Conservation (phyloP, 2,329 filamentous ascomycete genomes). For the Setomelanomma holmii region DNA sequence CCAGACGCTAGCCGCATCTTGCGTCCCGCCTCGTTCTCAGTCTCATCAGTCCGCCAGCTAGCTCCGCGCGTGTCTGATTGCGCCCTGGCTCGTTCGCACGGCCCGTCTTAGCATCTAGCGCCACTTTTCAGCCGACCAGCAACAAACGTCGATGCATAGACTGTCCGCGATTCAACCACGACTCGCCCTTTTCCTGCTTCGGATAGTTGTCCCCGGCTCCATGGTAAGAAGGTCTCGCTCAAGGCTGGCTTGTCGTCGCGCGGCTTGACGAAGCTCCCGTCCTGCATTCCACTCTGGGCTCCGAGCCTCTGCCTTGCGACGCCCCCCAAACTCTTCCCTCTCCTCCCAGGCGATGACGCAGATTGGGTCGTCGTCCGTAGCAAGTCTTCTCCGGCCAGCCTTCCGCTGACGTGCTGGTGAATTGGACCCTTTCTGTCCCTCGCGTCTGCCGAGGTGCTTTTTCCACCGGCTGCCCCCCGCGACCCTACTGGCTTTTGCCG, state of each 20-base stretch:
- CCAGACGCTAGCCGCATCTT: background rate
- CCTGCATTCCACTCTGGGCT: slow-evolving; percentile 38
- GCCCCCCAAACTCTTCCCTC: slow-evolving; percentile 43
- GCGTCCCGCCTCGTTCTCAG: background rate
- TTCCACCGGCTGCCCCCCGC: slow-evolving; percentile 31
- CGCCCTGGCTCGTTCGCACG: slow-evolving; percentile 24
- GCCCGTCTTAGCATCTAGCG: slow-evolving; percentile 31
- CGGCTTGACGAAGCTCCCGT: slow-evolving; percentile 41
- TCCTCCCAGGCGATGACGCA: slow-evolving; percentile 45
- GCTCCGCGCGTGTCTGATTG: slow-evolving; percentile 26
- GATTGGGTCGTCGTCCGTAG: slow-evolving; percentile 38
- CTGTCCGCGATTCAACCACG: slow-evolving; percentile 34
- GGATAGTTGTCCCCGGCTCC: slow-evolving; percentile 46
- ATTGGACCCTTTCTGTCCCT: slow-evolving; percentile 36
- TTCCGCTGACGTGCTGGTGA: slow-evolving; percentile 39
- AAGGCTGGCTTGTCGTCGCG: slow-evolving; percentile 42
- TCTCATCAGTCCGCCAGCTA: slow-evolving; percentile 16
- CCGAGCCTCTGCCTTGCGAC: slow-evolving; percentile 42
- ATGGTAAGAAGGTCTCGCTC: slow-evolving; percentile 45
- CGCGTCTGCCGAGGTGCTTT: slow-evolving; percentile 40
- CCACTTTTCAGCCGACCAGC: slow-evolving; percentile 35
- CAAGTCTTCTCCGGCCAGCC: slow-evolving; percentile 32
- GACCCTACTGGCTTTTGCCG: slow-evolving; percentile 35
- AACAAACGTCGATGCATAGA: slow-evolving; percentile 44
- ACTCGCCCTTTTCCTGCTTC: slow-evolving; percentile 40